phyloP scores from a whole-genome alignment of 2,329 filamentous ascomycete species.

The Ramichloridium luteum region DNA sequence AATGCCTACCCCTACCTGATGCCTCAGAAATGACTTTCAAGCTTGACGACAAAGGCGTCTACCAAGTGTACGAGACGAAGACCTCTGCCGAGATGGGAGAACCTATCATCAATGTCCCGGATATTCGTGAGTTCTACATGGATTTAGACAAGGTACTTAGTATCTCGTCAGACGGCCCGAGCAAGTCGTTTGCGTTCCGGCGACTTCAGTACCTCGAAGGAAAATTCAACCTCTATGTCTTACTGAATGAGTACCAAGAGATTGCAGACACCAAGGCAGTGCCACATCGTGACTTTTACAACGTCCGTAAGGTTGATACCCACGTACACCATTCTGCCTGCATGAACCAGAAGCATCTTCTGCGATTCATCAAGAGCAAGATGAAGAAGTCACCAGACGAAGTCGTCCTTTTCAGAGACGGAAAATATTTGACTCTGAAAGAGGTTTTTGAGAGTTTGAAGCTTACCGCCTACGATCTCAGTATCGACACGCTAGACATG shows the following conservation, averaged over 20 bases:
- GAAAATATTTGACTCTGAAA: slow-evolving; percentile 75
- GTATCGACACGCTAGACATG: slow-evolving; percentile 98
- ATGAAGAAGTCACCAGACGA: slow-evolving; percentile 98
- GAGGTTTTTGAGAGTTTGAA: slow-evolving; percentile 98
- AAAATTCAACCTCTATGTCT: slow-evolving; percentile 87
- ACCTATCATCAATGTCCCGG: slow-evolving; percentile 75
- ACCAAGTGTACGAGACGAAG: slow-evolving; percentile 73
- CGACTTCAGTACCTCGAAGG: slow-evolving; percentile 91
- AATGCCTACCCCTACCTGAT: slow-evolving; percentile 61
- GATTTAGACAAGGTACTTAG: slow-evolving; percentile 77
- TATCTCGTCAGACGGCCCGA: slow-evolving; percentile 88
- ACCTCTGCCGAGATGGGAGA: slow-evolving; percentile 48
- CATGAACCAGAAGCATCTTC: slow-evolving; percentile 98
- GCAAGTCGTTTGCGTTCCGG: slow-evolving; percentile 93
- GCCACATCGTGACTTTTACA: slow-evolving; percentile 97
- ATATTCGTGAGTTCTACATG: slow-evolving; percentile 88
- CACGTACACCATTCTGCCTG: slow-evolving; percentile 98
- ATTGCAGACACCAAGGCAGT: slow-evolving; percentile 96
- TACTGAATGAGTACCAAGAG: slow-evolving; percentile 95
- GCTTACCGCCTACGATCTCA: slow-evolving; percentile 89
- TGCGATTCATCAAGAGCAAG: slow-evolving; percentile 98
- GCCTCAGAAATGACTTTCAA: slow-evolving; percentile 60
- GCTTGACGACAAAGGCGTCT: slow-evolving; percentile 75
- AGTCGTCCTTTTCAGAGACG: slow-evolving; percentile 82
- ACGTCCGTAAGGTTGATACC: slow-evolving; percentile 95